These are phyloP conservation scores for Trichothecium sympodiale DNA, from an alignment of 2,329 filamentous ascomycete species.

Conservation along the genomic window DNA sequence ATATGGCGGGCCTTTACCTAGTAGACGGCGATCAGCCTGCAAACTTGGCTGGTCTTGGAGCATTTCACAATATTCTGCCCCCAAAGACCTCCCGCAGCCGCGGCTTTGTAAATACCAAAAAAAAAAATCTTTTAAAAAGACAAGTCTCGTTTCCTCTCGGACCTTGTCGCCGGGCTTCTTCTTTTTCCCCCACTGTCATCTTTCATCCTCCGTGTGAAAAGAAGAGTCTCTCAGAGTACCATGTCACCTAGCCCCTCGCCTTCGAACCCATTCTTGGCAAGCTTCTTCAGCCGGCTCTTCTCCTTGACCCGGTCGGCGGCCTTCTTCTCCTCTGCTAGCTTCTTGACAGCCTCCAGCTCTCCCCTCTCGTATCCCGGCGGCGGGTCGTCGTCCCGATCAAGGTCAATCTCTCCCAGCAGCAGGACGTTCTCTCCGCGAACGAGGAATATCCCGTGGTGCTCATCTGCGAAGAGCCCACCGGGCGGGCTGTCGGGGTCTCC, in stretches of 20 bases:
- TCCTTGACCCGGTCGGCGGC: conserved; percentile 59
- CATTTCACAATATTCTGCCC: conserved; percentile 60
- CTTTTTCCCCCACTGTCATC: too few relatives aligned
- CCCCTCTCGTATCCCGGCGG: conserved; percentile 60
- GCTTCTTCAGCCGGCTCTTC: conserved; percentile 59
- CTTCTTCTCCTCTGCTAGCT: conserved; percentile 62
- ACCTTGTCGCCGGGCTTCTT: too few relatives aligned
- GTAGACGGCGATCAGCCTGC: too few relatives aligned
- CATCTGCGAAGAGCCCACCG: conserved; percentile 63
- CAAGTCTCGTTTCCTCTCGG: not conserved
- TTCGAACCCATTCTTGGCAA: conserved; percentile 75
- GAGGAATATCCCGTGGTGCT: conserved; percentile 77
- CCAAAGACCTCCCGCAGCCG: conserved; percentile 15
- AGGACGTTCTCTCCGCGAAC: conserved; percentile 96
- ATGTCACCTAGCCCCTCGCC: conserved; percentile 72
- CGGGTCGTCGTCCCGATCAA: conserved; percentile 87
- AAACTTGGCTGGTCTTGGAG: conserved; percentile 11
- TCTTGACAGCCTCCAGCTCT: conserved; percentile 58
- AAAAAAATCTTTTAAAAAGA: too few relatives aligned
- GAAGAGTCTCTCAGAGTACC: conserved; percentile 41
- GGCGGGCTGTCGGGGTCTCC: conserved; percentile 21
- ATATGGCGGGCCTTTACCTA: too few relatives aligned
- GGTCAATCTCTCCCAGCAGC: conserved; percentile 87
- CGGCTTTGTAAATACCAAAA: too few relatives aligned
- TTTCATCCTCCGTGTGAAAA: not conserved